A percentile compares a stretch with the other conserved stretches of the same genome.
These are phyloP conservation scores for Vitis hybrid DNA, from an alignment of 177 flowering plant species.

Conservation along the genomic window DNA sequence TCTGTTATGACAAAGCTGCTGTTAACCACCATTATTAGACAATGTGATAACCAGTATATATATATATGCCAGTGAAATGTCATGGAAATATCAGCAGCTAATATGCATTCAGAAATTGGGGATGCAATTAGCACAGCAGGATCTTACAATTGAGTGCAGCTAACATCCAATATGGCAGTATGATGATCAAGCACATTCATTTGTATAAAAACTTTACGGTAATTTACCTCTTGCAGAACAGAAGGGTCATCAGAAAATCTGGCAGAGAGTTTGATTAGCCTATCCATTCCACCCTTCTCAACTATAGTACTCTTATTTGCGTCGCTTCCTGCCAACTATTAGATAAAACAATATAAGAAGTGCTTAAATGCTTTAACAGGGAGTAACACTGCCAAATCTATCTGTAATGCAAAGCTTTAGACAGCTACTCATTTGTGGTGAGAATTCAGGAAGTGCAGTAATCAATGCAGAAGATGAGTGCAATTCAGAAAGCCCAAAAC, in stretches of 20 bases:
- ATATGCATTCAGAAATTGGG: not conserved
- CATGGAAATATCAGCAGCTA: not conserved
- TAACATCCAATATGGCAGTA: not conserved
- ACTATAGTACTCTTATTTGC: constrained; percentile 72
- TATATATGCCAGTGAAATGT: not conserved
- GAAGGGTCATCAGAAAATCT: constrained; percentile 83
- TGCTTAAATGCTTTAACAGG: constrained; percentile 8
- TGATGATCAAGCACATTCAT: not conserved
- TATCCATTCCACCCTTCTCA: constrained; percentile 74
- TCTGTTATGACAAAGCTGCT: too few species aligned
- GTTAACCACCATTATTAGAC: too few species aligned
- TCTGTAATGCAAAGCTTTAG: not conserved
- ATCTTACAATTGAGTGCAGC: not conserved
- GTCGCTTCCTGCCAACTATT: constrained; percentile 96
- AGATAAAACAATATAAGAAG: constrained; percentile 1
- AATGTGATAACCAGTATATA: too few species aligned
- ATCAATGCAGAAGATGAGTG: too few species aligned
- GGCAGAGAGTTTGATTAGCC: constrained; percentile 60
- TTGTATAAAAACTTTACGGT: not conserved
- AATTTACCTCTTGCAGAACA: constrained; percentile 82
- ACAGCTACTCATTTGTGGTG: not conserved
- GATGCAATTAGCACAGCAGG: not conserved
- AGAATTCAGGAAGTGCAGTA: too few species aligned
- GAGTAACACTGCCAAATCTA: not conserved
- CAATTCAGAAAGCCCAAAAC: too few species aligned